Evolutionary conservation across 441 rosid genomes (phyloP).

Genomic region (Melastoma candidum): DNA sequence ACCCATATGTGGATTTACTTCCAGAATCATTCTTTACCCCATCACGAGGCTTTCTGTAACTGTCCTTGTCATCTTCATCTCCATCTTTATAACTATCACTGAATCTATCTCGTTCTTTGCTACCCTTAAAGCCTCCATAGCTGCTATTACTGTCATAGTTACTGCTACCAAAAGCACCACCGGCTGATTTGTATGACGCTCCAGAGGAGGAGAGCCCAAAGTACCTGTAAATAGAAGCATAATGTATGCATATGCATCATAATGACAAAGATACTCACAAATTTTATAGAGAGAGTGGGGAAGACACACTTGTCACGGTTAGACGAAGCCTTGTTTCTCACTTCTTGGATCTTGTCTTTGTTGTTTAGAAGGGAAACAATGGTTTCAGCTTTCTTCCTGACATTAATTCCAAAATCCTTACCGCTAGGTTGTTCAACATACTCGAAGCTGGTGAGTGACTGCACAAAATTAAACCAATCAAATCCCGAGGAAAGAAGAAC

Average conservation of each 20-base stretch:
- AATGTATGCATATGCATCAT: not conserved
- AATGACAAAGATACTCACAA: slow-evolving; percentile 7
- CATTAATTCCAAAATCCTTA: slow-evolving; percentile 86
- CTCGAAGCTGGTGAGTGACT: slow-evolving; percentile 70
- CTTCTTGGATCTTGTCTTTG: slow-evolving; percentile 83
- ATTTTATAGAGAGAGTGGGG: slow-evolving; percentile 6
- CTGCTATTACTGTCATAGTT: slow-evolving; percentile 39
- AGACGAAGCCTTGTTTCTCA: slow-evolving; percentile 75
- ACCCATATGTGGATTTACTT: slow-evolving; percentile 30
- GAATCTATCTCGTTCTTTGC: slow-evolving; percentile 42
- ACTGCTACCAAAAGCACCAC: slow-evolving; percentile 47
- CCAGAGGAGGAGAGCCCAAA: slow-evolving; percentile 90
- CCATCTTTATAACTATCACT: slow-evolving; percentile 40
- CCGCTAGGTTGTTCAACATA: slow-evolving; percentile 65
- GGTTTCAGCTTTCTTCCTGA: slow-evolving; percentile 91
- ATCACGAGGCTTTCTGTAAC: slow-evolving; percentile 39
- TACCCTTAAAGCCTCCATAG: slow-evolving; percentile 37
- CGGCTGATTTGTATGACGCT: slow-evolving; percentile 56
- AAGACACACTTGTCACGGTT: slow-evolving; percentile 84
- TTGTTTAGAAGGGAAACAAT: slow-evolving; percentile 65
- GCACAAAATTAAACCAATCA: slow-evolving; percentile 14
- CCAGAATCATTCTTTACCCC: slow-evolving; percentile 31
- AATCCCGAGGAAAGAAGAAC: slow-evolving; percentile 11
- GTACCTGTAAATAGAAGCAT: slow-evolving; percentile 42
- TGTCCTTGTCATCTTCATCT: slow-evolving; percentile 31